Conservation (phyloP, 768 basidiomycete species). For the Boletus sensibilis region DNA sequence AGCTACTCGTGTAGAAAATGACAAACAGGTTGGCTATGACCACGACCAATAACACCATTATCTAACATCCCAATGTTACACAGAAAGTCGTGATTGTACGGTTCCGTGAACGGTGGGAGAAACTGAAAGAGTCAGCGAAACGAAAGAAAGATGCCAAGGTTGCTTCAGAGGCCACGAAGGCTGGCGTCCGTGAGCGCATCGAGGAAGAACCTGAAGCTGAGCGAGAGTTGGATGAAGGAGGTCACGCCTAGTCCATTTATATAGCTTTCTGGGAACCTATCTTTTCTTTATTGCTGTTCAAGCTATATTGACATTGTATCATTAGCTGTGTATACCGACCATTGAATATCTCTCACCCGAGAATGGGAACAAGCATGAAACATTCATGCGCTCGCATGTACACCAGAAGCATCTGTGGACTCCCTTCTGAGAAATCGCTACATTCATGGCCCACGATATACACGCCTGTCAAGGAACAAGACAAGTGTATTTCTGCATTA, state of each 20-base stretch:
- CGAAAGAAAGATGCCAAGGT: conserved; percentile 76
- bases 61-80: conserved; percentile 18
- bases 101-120: conserved; percentile 87
- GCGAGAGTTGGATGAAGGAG: conserved; percentile 46
- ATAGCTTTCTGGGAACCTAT: background rate
- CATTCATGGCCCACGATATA: background rate
- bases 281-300: conserved; percentile 4
- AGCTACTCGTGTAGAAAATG: conserved; percentile 63
- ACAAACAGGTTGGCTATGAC: conserved; percentile 64
- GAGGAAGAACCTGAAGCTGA: conserved; percentile 67
- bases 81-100: conserved; percentile 82
- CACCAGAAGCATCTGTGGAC: background rate
- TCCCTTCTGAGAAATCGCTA: background rate
- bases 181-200: conserved; percentile 62
- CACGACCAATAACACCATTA: background rate
- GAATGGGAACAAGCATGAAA: background rate
- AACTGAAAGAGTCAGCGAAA: conserved; percentile 83
- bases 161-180: conserved; percentile 45
- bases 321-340: conserved; percentile 10
- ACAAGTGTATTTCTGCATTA: background rate
- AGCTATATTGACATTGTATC: conserved; percentile 13
- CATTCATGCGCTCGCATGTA: background rate
- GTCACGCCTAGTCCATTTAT: background rate
- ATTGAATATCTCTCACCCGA: background rate
- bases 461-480: background rate